Percentiles rank a stretch among this genome's conserved stretches.
phyloP scores from a whole-genome alignment of 2,329 filamentous ascomycete genomes.

The Emericellopsis cladophorae region DNA sequence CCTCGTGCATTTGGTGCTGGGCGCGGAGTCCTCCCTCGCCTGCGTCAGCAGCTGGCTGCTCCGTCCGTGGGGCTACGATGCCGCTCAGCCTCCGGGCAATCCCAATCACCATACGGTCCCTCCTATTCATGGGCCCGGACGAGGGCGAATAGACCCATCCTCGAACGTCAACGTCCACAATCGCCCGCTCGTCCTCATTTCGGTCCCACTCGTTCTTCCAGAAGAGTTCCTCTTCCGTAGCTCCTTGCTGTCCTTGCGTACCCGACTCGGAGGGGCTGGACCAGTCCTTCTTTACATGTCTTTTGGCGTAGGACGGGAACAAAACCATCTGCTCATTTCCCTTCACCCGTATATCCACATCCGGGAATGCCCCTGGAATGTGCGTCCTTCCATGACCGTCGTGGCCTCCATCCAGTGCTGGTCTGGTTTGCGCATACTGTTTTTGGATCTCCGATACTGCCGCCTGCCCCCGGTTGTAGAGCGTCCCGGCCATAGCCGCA shows the following conservation, averaged over 20 bases:
- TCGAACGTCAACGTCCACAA: slow-evolving; percentile 88
- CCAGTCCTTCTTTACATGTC: slow-evolving; percentile 43
- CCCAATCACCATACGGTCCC: slow-evolving; percentile 76
- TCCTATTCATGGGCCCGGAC: slow-evolving; percentile 70
- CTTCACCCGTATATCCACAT: slow-evolving; percentile 66
- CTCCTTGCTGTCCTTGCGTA: neutral
- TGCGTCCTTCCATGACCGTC: slow-evolving; percentile 18
- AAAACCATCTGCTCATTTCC: slow-evolving; percentile 88
- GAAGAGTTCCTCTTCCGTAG: slow-evolving; percentile 43
- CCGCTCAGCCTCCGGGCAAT: slow-evolving; percentile 81
- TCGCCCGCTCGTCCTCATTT: slow-evolving; percentile 67
- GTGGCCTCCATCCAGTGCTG: slow-evolving; percentile 13
- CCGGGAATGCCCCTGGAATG: slow-evolving; percentile 69
- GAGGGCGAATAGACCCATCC: slow-evolving; percentile 93
- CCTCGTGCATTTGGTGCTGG: slow-evolving; percentile 24
- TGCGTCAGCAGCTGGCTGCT: slow-evolving; percentile 13
- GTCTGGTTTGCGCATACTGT: slow-evolving; percentile 42
- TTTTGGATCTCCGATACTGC: slow-evolving; percentile 47
- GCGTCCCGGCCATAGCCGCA: slow-evolving; percentile 46
- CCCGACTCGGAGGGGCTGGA: slow-evolving; percentile 13
- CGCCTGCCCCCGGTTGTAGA: slow-evolving; percentile 43
- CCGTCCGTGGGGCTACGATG: slow-evolving; percentile 53
- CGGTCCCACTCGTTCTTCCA: slow-evolving; percentile 70
- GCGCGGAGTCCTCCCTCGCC: slow-evolving; percentile 7
- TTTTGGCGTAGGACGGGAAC: slow-evolving; percentile 86